Evolutionary conservation across 352 stramenopile species (phyloP).

Genomic region (Saprolegnia diclina): DNA sequence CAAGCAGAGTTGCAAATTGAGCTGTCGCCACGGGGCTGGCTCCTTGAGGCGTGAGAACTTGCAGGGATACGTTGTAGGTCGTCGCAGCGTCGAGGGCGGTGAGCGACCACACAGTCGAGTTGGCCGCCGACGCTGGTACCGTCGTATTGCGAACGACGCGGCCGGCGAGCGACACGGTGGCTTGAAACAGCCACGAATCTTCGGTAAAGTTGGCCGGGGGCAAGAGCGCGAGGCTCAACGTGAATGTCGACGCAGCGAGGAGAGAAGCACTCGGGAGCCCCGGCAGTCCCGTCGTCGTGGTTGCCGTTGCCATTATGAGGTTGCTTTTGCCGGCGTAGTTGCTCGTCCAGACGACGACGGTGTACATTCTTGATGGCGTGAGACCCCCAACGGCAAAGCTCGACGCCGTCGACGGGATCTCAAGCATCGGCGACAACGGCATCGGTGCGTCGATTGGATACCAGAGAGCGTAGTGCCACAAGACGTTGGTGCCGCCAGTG

Average conservation of each 20-base stretch:
- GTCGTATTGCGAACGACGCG: not conserved
- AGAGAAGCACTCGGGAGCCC: not conserved
- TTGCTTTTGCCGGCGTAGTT: not conserved
- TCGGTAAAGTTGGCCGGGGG: constrained; percentile 6
- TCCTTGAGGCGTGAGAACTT: not conserved
- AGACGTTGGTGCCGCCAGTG: constrained; percentile 4
- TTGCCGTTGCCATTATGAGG: not conserved
- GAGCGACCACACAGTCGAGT: not conserved
- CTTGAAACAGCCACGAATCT: not conserved
- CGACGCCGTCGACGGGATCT: not conserved
- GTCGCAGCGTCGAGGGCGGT: not conserved
- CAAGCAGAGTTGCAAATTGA: not conserved
- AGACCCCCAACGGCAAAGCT: not conserved
- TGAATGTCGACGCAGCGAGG: not conserved
- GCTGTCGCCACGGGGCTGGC: not conserved
- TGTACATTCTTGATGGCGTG: not conserved
- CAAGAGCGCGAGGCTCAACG: not conserved
- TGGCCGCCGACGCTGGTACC: not conserved
- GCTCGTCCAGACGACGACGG: constrained; percentile 9
- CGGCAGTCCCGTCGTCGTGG: constrained; percentile 5
- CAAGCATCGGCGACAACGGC: not conserved
- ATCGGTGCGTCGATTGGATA: not conserved
- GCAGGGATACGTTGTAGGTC: not conserved
- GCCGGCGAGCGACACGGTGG: not conserved
- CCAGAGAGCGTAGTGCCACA: not conserved